phyloP scores from a whole-genome alignment of 805 yeast species.

The Pichia membranifaciens region DNA sequence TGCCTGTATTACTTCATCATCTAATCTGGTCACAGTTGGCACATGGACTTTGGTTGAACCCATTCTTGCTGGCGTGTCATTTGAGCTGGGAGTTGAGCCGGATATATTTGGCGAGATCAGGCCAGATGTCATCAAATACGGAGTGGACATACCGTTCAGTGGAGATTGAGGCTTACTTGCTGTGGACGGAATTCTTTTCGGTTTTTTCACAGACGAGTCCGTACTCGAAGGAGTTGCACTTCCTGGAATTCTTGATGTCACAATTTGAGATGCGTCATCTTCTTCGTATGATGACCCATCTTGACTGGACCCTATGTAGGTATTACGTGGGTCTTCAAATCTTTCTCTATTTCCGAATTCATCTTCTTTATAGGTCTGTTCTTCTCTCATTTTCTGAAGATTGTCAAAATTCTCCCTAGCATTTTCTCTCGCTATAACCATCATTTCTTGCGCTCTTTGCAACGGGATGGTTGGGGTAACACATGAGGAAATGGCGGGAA shows the following conservation, averaged over 20 bases:
- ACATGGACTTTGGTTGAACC: conserved; percentile 22
- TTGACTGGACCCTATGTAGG: neutral
- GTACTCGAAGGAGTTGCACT: conserved; percentile 29
- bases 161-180: conserved; percentile 31
- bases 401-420: conserved; percentile 48
- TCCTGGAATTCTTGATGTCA: conserved; percentile 19
- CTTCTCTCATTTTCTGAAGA: conserved; percentile 35
- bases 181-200: conserved; percentile 34
- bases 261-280: conserved; percentile 1
- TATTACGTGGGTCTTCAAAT: conserved; percentile 1
- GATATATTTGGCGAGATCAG: conserved; percentile 43
- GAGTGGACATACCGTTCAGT: conserved; percentile 54
- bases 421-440: conserved; percentile 76
- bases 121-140: conserved; percentile 63
- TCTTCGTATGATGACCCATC: conserved; percentile 1
- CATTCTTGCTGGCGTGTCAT: conserved; percentile 11
- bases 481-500: conserved; percentile 88
- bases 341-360: neutral
- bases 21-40: conserved; percentile 30
- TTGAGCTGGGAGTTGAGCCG: conserved; percentile 4
- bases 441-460: conserved; percentile 77
- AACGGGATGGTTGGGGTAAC: conserved; percentile 92
- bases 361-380: conserved; percentile 12
- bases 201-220: conserved; percentile 20
- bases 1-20: conserved; percentile 12